These are phyloP conservation scores for Taiozyma sp. DNA, from an alignment of 1,139 yeast genomes.

Conservation along the genomic window DNA sequence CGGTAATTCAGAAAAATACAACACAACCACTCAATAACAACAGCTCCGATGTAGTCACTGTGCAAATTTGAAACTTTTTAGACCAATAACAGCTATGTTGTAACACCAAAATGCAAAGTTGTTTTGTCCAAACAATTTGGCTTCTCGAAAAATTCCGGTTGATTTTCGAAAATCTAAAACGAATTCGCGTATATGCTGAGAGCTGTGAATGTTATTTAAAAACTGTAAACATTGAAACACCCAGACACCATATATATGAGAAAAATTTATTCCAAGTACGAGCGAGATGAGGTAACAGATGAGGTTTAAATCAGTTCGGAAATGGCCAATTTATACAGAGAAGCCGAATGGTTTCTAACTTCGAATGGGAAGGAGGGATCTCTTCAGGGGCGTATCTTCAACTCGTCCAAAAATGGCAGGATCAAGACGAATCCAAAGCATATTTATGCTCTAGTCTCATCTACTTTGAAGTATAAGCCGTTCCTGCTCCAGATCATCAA, in stretches of 20 bases:
- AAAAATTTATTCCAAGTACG: background rate
- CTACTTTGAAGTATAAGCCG: slow-evolving; percentile 68
- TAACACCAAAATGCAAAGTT: background rate
- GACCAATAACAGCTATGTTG: background rate
- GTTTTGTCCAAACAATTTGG: background rate
- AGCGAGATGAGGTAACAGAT: background rate
- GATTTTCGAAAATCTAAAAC: background rate
- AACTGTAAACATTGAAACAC: background rate
- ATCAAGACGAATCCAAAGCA: slow-evolving; percentile 71
- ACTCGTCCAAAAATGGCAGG: slow-evolving; percentile 40
- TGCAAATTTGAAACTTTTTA: background rate
- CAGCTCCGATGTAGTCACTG: background rate
- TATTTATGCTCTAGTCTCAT: slow-evolving; percentile 74
- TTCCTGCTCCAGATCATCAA: slow-evolving; percentile 58
- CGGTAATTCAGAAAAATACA: background rate
- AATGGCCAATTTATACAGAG: slow-evolving; percentile 20
- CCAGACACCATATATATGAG: background rate
- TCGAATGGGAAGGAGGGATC: slow-evolving; percentile 39
- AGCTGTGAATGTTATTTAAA: too few species aligned
- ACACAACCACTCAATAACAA: background rate
- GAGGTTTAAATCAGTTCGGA: background rate
- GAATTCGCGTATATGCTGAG: background rate
- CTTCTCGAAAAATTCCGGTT: background rate
- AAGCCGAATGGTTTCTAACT: slow-evolving; percentile 21
- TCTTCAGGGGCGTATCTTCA: slow-evolving; percentile 64